Conservation (phyloP, 495 filamentous ascomycete species). For the Aspergillus sclerotiicarbonarius region DNA sequence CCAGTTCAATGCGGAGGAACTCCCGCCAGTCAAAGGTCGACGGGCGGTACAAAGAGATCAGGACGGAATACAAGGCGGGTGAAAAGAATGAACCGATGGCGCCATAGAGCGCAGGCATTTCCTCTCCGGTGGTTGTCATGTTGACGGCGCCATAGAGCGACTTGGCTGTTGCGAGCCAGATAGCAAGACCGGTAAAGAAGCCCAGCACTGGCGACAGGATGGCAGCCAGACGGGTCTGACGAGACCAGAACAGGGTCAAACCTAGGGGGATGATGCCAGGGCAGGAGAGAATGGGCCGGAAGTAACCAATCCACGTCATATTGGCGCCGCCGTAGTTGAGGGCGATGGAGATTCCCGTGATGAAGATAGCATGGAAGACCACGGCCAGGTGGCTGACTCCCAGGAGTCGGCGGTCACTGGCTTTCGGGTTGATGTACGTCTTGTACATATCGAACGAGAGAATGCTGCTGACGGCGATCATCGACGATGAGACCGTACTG, state of each 20-base stretch:
- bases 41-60: conserved; percentile 44
- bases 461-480: conserved; percentile 50
- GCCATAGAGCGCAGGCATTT: conserved; percentile 33
- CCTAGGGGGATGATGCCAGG: conserved; percentile 38
- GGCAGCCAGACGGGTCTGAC: conserved; percentile 37
- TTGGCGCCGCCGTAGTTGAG: conserved; percentile 41
- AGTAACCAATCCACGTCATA: conserved; percentile 43
- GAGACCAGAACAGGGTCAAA: conserved; percentile 37
- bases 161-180: conserved; percentile 36
- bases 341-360: conserved; percentile 35
- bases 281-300: conserved; percentile 36
- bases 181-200: conserved; percentile 34
- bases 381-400: conserved; percentile 37
- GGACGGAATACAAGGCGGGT: conserved; percentile 37
- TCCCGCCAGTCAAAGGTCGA: conserved; percentile 49
- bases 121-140: conserved; percentile 32
- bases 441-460: conserved; percentile 49
- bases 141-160: conserved; percentile 33
- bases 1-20: conserved; percentile 44
- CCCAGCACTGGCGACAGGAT: conserved; percentile 35
- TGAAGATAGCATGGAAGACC: conserved; percentile 37
- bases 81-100: conserved; percentile 37
- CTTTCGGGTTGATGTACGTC: conserved; percentile 52
- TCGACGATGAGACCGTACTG: conserved; percentile 42
- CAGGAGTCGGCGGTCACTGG: conserved; percentile 34